Percentiles rank a stretch among this genome's conserved stretches.
Conservation (phyloP, 2,329 filamentous ascomycete species). For the Diplodia seriata region DNA sequence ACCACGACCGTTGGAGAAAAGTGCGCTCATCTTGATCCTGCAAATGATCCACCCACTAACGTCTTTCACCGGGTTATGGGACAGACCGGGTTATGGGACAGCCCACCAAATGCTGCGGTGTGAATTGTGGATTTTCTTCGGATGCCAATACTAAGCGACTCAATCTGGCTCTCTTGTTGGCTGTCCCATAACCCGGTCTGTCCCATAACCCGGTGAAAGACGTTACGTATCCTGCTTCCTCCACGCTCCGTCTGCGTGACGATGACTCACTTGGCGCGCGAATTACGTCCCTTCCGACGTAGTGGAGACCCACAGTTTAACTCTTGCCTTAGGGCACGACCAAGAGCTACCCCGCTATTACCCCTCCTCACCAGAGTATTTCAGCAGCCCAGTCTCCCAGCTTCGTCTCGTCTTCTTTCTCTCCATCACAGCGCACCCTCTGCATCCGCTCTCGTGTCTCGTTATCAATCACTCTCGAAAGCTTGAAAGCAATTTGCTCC, state of each 20-base stretch:
- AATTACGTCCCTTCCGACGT: background rate
- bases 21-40: background rate
- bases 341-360: slow-evolving; percentile 31
- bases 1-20: background rate
- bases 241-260: background rate
- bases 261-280: slow-evolving; percentile 11
- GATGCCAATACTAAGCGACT: no score
- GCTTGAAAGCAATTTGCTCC: slow-evolving; percentile 17
- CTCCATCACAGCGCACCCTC: background rate
- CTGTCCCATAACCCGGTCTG: no score
- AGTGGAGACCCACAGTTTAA: slow-evolving; percentile 11
- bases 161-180: no score
- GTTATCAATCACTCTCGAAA: background rate
- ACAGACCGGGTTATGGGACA: no score
- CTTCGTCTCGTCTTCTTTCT: background rate
- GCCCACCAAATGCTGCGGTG: no score
- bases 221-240: background rate
- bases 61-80: no score
- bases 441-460: background rate
- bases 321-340: slow-evolving; percentile 17
- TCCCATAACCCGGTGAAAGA: no score
- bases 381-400: background rate
- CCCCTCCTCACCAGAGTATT: slow-evolving; percentile 24
- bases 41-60: background rate
- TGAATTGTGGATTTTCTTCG: no score